Evolutionary conservation across 192 early-diverging fungal genomes (phyloP), one percentile per base, ranked within the genome.

Genomic region (Gamsiella multidivaricata): DNA sequence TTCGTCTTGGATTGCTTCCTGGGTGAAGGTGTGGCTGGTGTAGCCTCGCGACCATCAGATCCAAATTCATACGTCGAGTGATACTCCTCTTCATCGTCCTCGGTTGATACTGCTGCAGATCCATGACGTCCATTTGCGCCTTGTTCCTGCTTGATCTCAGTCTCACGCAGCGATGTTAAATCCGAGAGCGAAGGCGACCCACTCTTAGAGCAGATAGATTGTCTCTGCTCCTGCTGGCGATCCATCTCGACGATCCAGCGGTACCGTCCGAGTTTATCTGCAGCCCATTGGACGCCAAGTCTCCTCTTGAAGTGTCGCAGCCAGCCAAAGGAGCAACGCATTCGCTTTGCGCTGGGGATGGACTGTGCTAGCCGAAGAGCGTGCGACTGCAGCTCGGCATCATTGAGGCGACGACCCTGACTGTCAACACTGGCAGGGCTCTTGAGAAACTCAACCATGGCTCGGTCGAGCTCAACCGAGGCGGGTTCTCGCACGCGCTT

Each of bases 321-420:
- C 74, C 74, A 78, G 17, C 74, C 74, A 57, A 78, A 78, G 28
- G 74, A 78, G 49, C 74, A 78, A 22, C 74, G 65, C 74, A 78
- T 78, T 7, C 74, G 65, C 7, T 54, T 78, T 1, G 74, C 74
- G n/a, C 74, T 78, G 15, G 74, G 74, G 36, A 78, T 78, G 33
- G 59, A 67, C 12, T 62, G 74, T 14, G 74, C 74, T 20, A 78
- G 61, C 20, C 74, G 59, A 17, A 78, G 60, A 37, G 74, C 74
- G 53, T 78, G 74, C 9, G 74, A 62, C 37, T 78, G 74, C 12
- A 78, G 54, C 49, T 78, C 74, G 54, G 74, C 74, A 32, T 78
- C 74, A 12, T 78, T 78, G 54, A 78, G 65, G 22, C 74, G 51
- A 17, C 74, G 74, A 11, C 74, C 74, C 8, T 78, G 74, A 20